Conservation (phyloP, 2,329 filamentous ascomycete species). For the Fusarium buxicola region DNA sequence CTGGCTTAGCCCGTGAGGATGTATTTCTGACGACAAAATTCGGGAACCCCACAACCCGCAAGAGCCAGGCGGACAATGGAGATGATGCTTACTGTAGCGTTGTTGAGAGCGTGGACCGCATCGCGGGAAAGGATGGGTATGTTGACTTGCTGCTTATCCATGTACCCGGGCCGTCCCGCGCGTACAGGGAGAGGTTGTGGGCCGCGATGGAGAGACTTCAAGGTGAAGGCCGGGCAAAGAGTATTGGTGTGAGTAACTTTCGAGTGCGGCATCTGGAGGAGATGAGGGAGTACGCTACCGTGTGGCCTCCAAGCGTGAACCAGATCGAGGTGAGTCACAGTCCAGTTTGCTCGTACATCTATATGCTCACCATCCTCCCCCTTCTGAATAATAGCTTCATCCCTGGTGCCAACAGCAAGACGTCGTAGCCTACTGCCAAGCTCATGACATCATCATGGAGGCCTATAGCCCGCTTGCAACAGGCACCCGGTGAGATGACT, state of each 20-base stretch:
- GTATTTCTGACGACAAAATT: slow-evolving; percentile 81
- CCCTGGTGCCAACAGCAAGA: slow-evolving; percentile 72
- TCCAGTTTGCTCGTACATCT: background rate
- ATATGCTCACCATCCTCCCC: background rate
- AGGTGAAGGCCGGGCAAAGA: slow-evolving; percentile 68
- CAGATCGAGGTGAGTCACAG: slow-evolving; percentile 72
- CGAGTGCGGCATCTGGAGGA: slow-evolving; percentile 75
- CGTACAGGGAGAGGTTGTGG: slow-evolving; percentile 72
- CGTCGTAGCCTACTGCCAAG: slow-evolving; percentile 71
- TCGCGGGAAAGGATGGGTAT: slow-evolving; percentile 69
- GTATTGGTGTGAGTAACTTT: slow-evolving; percentile 80
- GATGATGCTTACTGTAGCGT: slow-evolving; percentile 70
- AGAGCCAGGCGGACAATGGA: slow-evolving; percentile 49
- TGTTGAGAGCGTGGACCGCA: slow-evolving; percentile 71
- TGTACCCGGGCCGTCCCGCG: slow-evolving; percentile 66
- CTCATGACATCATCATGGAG: slow-evolving; percentile 74
- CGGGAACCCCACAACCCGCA: slow-evolving; percentile 55
- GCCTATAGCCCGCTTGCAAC: slow-evolving; percentile 55
- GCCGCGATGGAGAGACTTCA: slow-evolving; percentile 71
- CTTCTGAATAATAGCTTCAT: slow-evolving; percentile 66
- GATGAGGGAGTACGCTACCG: slow-evolving; percentile 71
- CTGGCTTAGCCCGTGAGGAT: slow-evolving; percentile 65
- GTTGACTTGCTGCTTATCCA: slow-evolving; percentile 80
- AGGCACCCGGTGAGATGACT: slow-evolving; percentile 59
- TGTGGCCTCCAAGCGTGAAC: slow-evolving; percentile 78